Evolutionary conservation across 1,139 yeast species (phyloP), one percentile per base, ranked within the genome.

Genomic region (Nakaseomyces uthaithaninus): DNA sequence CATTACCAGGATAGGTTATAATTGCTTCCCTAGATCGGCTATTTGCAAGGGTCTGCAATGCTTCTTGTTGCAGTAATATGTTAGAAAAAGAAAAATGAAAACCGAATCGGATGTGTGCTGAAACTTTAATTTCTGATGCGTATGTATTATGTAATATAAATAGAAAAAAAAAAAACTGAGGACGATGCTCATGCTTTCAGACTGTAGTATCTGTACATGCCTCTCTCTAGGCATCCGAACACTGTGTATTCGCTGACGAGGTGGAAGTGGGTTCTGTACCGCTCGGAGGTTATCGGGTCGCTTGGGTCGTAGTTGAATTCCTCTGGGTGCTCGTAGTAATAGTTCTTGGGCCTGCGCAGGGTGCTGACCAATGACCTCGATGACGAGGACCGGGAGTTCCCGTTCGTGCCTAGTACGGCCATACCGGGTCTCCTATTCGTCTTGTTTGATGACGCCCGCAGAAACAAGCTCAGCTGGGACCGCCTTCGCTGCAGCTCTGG

Each of bases 161-260:
- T n/a, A n/a, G n/a, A n/a, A n/a, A n/a, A n/a, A n/a, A n/a, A n/a
- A 22, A 22, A 22, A 22, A 22, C 24, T 22, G 11, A 22, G 11
- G 11, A 22, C 11, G 11, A 22, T 22, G n/a, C n/a, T 49, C 47
- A 64, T 50, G 74, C 59, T 47, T 59, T 63, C 49, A 64, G 47
- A 26, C 68, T 62, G 54, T 80, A 80, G 55, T 80, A 80, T 53
- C 79, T 77, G 57, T 80, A 80, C 44, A 80, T 77, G 1, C 89
- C 89, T 40, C 87, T 65, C 57, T 80, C 85, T 45, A 76, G 76
- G 36, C 72, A 76, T 0, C 87, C 87, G 74, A 83, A 80, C 9
- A 72, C 69, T 41, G 65, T 68, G 54, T 76, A 77, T 17, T 60
- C 62, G 37, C 65, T 61, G 14, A 54, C 55, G n/a, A 50, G 42